Evolutionary conservation across 306 rosid species (phyloP).

Genomic region (Quercus robur): DNA sequence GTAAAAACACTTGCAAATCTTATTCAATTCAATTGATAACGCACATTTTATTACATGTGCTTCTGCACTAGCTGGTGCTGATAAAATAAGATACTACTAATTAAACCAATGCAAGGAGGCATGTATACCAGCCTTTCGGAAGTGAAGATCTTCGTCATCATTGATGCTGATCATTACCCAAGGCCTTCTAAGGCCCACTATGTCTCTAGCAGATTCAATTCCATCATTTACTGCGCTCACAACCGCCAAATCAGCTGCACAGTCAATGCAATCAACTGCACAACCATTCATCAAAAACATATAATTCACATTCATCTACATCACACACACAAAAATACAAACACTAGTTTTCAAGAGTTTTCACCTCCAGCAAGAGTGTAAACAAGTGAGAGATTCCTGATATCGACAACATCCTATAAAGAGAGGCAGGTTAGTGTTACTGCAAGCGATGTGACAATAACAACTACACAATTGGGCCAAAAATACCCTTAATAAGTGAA

Average conservation of each 20-base stretch:
- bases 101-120: neutral
- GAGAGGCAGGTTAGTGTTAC: neutral
- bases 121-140: conserved; percentile 77
- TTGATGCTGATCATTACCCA: conserved; percentile 95
- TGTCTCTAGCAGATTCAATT: conserved; percentile 67
- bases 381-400: conserved; percentile 83
- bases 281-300: conserved; percentile 1
- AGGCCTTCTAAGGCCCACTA: conserved; percentile 47
- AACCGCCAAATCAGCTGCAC: conserved; percentile 90
- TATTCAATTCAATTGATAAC: neutral
- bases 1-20: neutral
- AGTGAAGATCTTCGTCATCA: conserved; percentile 91
- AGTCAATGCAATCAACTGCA: conserved; percentile 97
- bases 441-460: too few species aligned
- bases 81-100: neutral
- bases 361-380: conserved; percentile 97
- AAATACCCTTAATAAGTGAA: too few species aligned
- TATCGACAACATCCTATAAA: conserved; percentile 74
- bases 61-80: neutral
- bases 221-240: conserved; percentile 90
- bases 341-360: neutral
- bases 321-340: neutral
- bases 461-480: too few species aligned
- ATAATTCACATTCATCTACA: conserved; percentile 10
- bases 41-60: neutral